These are phyloP conservation scores for Massarina eburnea DNA, from an alignment of 2,329 filamentous ascomycete species.

Conservation along the genomic window DNA sequence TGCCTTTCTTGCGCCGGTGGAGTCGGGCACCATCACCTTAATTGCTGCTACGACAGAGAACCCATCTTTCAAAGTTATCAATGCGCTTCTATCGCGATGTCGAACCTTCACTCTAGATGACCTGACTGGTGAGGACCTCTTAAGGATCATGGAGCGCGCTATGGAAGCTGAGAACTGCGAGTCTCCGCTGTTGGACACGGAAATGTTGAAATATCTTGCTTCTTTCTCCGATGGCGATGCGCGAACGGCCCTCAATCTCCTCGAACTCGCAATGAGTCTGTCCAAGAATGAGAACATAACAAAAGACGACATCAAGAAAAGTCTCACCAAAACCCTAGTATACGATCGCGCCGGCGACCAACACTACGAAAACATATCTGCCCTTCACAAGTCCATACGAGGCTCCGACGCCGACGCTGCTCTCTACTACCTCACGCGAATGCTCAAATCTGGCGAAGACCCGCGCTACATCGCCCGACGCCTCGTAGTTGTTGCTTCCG, in stretches of 20 bases:
- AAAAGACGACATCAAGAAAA: slow-evolving; percentile 73
- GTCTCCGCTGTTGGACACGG: slow-evolving; percentile 68
- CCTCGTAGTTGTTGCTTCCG: slow-evolving; percentile 91
- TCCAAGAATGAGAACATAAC: slow-evolving; percentile 67
- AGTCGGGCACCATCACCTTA: slow-evolving; percentile 84
- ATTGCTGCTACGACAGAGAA: slow-evolving; percentile 98
- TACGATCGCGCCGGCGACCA: slow-evolving; percentile 95
- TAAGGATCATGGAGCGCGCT: slow-evolving; percentile 75
- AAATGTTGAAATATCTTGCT: slow-evolving; percentile 78
- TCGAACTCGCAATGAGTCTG: slow-evolving; percentile 84
- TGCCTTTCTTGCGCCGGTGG: slow-evolving; percentile 89
- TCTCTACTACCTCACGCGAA: slow-evolving; percentile 91
- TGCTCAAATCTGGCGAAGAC: slow-evolving; percentile 94
- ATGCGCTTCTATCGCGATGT: slow-evolving; percentile 83
- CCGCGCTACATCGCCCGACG: slow-evolving; percentile 88
- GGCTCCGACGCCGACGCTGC: slow-evolving; percentile 84
- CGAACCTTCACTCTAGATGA: slow-evolving; percentile 85
- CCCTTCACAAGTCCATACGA: slow-evolving; percentile 93
- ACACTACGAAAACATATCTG: slow-evolving; percentile 96
- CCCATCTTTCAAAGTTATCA: slow-evolving; percentile 89
- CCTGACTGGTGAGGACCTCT: slow-evolving; percentile 71
- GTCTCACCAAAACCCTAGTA: slow-evolving; percentile 87
- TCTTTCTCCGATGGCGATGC: slow-evolving; percentile 91
- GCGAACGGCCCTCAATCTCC: slow-evolving; percentile 85
- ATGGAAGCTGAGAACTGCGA: slow-evolving; percentile 60